Conservation (phyloP, 2,329 filamentous ascomycete species). For the Neophaeococcomyces aloes region DNA sequence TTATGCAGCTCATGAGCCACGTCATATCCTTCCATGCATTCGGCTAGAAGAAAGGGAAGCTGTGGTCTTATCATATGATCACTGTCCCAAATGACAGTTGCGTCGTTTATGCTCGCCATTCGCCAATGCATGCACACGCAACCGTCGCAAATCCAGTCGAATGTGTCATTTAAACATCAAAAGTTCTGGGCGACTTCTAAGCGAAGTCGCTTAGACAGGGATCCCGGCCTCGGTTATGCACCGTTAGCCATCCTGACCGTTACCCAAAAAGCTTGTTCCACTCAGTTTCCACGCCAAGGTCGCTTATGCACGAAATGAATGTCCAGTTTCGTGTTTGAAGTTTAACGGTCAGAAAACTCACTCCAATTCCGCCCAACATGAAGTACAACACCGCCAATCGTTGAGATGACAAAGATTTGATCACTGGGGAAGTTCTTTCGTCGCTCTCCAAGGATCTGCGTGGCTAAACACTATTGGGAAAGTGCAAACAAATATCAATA, state of each 20-base stretch:
- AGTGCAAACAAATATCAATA: not conserved
- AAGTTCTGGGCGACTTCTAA: constrained; percentile 3
- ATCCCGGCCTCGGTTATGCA: constrained; percentile 5
- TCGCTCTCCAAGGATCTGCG: not conserved
- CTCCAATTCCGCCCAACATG: not conserved
- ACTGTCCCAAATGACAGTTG: too few relatives aligned
- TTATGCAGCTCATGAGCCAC: too few relatives aligned
- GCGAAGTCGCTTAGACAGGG: constrained; percentile 3
- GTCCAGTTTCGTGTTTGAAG: not conserved
- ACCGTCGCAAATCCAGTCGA: not conserved
- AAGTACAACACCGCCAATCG: not conserved
- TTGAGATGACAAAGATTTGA: not conserved
- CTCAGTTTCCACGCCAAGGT: not conserved
- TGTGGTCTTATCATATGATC: too few relatives aligned
- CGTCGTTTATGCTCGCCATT: too few relatives aligned
- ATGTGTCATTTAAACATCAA: not conserved
- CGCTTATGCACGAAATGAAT: not conserved
- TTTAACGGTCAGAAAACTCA: not conserved
- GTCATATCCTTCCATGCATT: too few relatives aligned
- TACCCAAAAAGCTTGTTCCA: not conserved
- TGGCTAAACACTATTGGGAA: not conserved
- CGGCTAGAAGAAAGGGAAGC: too few relatives aligned
- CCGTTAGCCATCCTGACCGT: not conserved
- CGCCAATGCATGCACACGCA: not conserved
- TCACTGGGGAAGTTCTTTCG: not conserved